Base-by-base conservation (phyloP, 2,329 filamentous ascomycete species). In the Colletotrichum limetticola region DNA sequence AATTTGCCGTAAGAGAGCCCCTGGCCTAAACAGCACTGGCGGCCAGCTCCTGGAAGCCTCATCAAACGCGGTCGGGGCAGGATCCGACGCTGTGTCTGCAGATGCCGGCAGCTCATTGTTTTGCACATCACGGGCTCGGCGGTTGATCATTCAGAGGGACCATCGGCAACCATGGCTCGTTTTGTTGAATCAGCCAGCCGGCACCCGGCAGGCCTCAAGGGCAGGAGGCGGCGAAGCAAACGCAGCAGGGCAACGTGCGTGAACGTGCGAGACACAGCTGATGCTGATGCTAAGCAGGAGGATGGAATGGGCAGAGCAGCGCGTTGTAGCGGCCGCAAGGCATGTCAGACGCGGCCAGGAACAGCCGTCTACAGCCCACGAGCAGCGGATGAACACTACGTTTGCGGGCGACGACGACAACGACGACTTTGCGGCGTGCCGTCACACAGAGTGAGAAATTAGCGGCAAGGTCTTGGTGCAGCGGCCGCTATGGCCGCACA, bases 341-440 rank as follows among this genome's bases (percentile, higher is more conserved):
- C 61, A 65, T 59, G 60, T 37, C 46, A 60, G 66, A 61, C 37
- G 24, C 60, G 46, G 66, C 35, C 59, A 65, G 42, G 65, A 24
- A 63, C 58, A 59, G 42, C 42, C 53, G 19, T 37, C 28, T 55
- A 53, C 24, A 5, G n/a, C 16, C 64, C 14, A 52, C 37, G 8
- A 26, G 30, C 46, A 42, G 49, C 66, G 60, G 61, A 61, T 32
- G 28, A 69, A 73, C 30, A 49, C 30, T 35, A 46, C 61, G 63
- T 57, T 71, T 61, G 66, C 56, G 57, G 71, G 53, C 59, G 16
- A 28, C 53, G 16, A 55, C 24, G 30, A 58, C 30, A n/a, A n/a
- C 30, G 26, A 26, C 32, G 32, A 12, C 60, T 49, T 24, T 19
- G 42, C 42, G 42, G 42, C 42, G 19, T 72, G 19, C 42, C 14